phyloP scores from a whole-genome alignment of 768 basidiomycete genomes.

The Trametes sanguinea region DNA sequence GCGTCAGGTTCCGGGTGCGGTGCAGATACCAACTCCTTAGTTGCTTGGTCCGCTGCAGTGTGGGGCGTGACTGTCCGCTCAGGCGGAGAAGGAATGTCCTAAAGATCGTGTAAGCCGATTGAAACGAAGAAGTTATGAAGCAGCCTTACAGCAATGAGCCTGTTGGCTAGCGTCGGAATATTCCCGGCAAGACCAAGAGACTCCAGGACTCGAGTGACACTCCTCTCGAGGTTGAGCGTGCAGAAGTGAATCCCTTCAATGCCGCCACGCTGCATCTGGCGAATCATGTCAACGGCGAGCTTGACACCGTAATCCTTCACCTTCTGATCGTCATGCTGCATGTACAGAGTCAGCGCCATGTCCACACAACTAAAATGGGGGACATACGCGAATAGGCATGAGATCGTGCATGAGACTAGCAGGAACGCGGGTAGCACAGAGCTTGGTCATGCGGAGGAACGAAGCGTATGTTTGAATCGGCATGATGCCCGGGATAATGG shows the following conservation, averaged over 20 bases:
- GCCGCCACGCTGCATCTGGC: constrained; percentile 52
- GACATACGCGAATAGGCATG: constrained; percentile 71
- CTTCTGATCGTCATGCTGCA: constrained; percentile 86
- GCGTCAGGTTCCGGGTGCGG: constrained; percentile 55
- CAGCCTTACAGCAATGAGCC: constrained; percentile 59
- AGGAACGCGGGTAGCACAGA: constrained; percentile 83
- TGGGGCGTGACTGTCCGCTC: constrained; percentile 60
- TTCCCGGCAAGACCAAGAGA: constrained; percentile 67
- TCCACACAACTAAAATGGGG: background rate
- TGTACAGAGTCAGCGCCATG: background rate
- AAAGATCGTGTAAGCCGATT: constrained; percentile 32
- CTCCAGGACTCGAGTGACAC: constrained; percentile 84
- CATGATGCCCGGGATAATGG: constrained; percentile 96
- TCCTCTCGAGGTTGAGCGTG: constrained; percentile 96
- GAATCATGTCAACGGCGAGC: constrained; percentile 81
- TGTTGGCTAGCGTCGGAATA: constrained; percentile 51
- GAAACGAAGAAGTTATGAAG: constrained; percentile 3
- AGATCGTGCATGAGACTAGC: constrained; percentile 62
- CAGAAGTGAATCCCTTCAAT: constrained; percentile 88
- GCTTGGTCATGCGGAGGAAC: constrained; percentile 86
- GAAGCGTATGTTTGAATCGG: constrained; percentile 97
- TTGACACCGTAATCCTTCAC: constrained; percentile 95
- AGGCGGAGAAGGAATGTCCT: constrained; percentile 29
- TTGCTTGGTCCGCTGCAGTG: constrained; percentile 64
- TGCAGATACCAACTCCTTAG: constrained; percentile 51